phyloP scores from a whole-genome alignment of 2,329 filamentous ascomycete species.

The Apiospora arundinis region DNA sequence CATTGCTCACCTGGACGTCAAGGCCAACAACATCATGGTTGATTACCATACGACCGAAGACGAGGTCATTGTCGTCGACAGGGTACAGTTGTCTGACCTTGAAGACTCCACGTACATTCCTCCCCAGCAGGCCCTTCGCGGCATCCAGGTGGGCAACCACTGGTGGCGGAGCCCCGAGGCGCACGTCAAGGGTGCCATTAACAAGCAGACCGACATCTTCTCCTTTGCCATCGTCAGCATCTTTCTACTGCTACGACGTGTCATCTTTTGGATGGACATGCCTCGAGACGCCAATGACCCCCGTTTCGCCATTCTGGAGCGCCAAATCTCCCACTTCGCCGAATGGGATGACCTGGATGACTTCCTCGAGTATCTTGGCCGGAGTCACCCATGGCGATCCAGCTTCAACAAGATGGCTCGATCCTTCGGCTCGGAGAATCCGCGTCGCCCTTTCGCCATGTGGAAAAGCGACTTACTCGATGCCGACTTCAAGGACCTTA shows the following conservation, averaged over 20 bases:
- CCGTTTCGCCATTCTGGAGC: slow-evolving; percentile 49
- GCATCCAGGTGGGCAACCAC: slow-evolving; percentile 48
- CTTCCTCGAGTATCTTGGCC: slow-evolving; percentile 49
- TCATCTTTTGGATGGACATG: slow-evolving; percentile 47
- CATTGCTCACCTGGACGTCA: slow-evolving; percentile 50
- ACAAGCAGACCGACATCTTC: slow-evolving; percentile 50
- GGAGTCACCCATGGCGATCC: slow-evolving; percentile 45
- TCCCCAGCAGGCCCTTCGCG: slow-evolving; percentile 43
- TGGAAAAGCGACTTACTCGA: slow-evolving; percentile 49
- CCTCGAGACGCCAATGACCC: slow-evolving; percentile 41
- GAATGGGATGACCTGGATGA: slow-evolving; percentile 48
- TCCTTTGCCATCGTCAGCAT: slow-evolving; percentile 53
- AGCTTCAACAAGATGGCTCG: slow-evolving; percentile 45
- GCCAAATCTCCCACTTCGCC: slow-evolving; percentile 55
- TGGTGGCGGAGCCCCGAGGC: slow-evolving; percentile 54
- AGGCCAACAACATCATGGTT: slow-evolving; percentile 51
- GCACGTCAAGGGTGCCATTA: slow-evolving; percentile 45
- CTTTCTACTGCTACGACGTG: slow-evolving; percentile 48
- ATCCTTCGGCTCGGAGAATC: slow-evolving; percentile 49
- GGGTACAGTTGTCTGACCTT: slow-evolving; percentile 48
- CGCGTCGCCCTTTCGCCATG: slow-evolving; percentile 47
- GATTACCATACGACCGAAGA: slow-evolving; percentile 43
- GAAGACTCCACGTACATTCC: slow-evolving; percentile 48
- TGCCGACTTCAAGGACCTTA: slow-evolving; percentile 46
- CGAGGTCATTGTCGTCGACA: slow-evolving; percentile 41